Conservation (phyloP, 805 yeast genomes). For the Myxozyma geophila region DNA sequence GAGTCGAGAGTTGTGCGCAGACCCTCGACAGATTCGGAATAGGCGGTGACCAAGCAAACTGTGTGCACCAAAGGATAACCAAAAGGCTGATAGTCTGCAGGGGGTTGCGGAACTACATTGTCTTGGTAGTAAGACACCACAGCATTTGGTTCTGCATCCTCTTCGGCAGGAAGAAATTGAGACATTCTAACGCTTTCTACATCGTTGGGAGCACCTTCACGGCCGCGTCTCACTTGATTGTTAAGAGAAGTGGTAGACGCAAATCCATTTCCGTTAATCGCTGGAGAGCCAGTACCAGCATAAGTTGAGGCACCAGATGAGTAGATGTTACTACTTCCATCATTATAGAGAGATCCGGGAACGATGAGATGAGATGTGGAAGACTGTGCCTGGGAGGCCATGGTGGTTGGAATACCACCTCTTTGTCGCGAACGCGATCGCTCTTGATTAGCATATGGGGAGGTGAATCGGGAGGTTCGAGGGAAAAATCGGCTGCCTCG, state of each 20-base stretch:
- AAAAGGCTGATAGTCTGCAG: slow-evolving; percentile 83
- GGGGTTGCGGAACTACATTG: slow-evolving; percentile 89
- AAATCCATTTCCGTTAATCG: slow-evolving; percentile 3
- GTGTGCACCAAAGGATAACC: slow-evolving; percentile 77
- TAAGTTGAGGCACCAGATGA: slow-evolving; percentile 17
- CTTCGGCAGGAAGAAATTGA: slow-evolving; percentile 13
- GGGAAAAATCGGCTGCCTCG: slow-evolving; percentile 36
- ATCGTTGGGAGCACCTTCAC: slow-evolving; percentile 30
- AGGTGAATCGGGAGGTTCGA: slow-evolving; percentile 35
- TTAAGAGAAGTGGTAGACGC: slow-evolving; percentile 18
- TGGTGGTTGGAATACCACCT: slow-evolving; percentile 31
- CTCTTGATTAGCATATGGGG: slow-evolving; percentile 24
- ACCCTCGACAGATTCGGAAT: slow-evolving; percentile 89
- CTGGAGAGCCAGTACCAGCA: slow-evolving; percentile 22
- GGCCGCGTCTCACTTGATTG: slow-evolving; percentile 23
- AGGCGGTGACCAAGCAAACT: slow-evolving; percentile 84
- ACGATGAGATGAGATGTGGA: slow-evolving; percentile 38
- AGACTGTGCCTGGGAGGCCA: slow-evolving; percentile 39
- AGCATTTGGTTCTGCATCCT: slow-evolving; percentile 15
- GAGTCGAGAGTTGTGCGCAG: slow-evolving; percentile 89
- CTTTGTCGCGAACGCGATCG: slow-evolving; percentile 31
- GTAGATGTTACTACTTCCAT: slow-evolving; percentile 12
- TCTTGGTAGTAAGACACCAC: slow-evolving; percentile 52
- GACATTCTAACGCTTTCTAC: slow-evolving; percentile 26
- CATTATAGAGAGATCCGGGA: slow-evolving; percentile 32